A percentile compares a stretch with the other conserved stretches of the same genome.
phyloP scores from a whole-genome alignment of 768 basidiomycete genomes.

The Solioccasus polychromus region DNA sequence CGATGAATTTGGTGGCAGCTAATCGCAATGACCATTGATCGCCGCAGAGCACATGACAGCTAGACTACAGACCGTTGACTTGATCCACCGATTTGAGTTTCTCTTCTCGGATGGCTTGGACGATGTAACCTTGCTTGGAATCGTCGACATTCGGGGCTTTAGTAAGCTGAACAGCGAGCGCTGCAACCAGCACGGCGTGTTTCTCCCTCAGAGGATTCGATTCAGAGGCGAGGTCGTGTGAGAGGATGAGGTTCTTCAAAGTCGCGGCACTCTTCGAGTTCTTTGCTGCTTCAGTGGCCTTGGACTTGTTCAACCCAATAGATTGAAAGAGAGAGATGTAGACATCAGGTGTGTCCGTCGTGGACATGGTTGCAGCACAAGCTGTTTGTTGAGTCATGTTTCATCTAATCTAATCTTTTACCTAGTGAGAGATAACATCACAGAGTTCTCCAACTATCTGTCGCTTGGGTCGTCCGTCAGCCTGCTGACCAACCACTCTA shows the following conservation, averaged over 20 bases:
- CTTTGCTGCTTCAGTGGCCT: slow-evolving; percentile 81
- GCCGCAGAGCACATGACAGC: not conserved
- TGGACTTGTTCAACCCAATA: slow-evolving; percentile 71
- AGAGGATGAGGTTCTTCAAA: slow-evolving; percentile 67
- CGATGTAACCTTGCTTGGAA: slow-evolving; percentile 57
- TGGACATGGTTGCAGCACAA: slow-evolving; percentile 9
- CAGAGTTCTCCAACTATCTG: slow-evolving; percentile 20
- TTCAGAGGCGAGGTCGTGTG: slow-evolving; percentile 40
- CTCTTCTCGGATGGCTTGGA: slow-evolving; percentile 67
- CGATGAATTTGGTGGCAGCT: slow-evolving; percentile 68
- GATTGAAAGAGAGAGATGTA: slow-evolving; percentile 56
- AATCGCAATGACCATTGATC: slow-evolving; percentile 4
- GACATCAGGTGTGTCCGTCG: slow-evolving; percentile 9
- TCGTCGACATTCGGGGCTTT: slow-evolving; percentile 52
- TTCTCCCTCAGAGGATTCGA: slow-evolving; percentile 66
- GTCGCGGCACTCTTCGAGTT: slow-evolving; percentile 71
- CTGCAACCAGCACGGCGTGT: slow-evolving; percentile 65
- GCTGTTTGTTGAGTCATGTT: slow-evolving; percentile 6
- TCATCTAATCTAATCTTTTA: slow-evolving; percentile 24
- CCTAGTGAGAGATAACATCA: slow-evolving; percentile 25
- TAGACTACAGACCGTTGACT: slow-evolving; percentile 62
- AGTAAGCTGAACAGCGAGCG: slow-evolving; percentile 57
- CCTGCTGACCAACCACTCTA: slow-evolving; percentile 17
- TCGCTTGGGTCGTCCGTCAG: slow-evolving; percentile 25
- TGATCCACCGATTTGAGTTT: slow-evolving; percentile 82